These are phyloP conservation scores for Entomophthora muscae DNA, from an alignment of 371 early-diverging fungal genomes.

Conservation along the genomic window DNA sequence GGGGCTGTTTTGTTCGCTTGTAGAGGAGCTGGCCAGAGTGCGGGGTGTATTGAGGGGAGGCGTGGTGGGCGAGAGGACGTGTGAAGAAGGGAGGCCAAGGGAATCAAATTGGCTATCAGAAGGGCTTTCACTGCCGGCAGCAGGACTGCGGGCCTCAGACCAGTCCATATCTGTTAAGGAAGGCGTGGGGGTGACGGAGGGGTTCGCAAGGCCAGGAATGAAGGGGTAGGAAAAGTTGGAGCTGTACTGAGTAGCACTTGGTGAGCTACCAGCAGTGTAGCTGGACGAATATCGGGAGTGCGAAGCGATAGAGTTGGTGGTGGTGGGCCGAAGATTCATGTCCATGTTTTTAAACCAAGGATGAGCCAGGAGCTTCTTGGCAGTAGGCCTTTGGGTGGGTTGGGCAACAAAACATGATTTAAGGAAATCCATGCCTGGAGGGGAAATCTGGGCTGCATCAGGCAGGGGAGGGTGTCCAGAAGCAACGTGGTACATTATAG, in stretches of 20 bases:
- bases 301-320: not conserved
- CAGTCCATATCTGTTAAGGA: not conserved
- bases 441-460: constrained; percentile 36
- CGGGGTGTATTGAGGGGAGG: not conserved
- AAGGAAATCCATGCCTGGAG: constrained; percentile 53
- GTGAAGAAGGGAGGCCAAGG: not conserved
- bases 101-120: not conserved
- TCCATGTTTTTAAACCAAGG: constrained; percentile 43
- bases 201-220: not conserved
- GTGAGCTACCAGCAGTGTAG: not conserved
- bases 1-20: not conserved
- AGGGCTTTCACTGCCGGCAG: not conserved
- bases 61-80: not conserved
- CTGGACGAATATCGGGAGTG: not conserved
- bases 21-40: not conserved
- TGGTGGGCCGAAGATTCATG: constrained; percentile 5
- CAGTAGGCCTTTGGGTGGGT: constrained; percentile 53
- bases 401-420: constrained; percentile 59
- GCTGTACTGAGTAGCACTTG: not conserved
- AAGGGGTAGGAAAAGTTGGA: not conserved
- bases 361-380: constrained; percentile 50
- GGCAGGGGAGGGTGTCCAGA: constrained; percentile 56
- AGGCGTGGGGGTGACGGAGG: not conserved
- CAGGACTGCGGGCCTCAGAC: not conserved
- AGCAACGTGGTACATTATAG: constrained; percentile 72